Evolutionary conservation across 306 rosid species (phyloP).

Genomic region (Comarum palustre): DNA sequence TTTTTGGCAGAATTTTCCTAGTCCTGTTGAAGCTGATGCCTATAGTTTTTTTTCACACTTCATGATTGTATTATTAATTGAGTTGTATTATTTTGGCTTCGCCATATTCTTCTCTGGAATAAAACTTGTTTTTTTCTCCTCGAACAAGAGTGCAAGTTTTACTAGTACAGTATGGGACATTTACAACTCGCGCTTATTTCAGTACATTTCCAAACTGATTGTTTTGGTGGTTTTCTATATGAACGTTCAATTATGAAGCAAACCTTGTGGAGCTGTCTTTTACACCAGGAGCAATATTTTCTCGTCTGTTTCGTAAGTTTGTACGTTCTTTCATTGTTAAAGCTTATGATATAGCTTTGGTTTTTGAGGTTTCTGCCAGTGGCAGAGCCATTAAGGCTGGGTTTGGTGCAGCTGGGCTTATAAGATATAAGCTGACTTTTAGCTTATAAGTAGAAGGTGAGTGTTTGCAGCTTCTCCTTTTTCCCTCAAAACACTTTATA

Average conservation of each 20-base stretch:
- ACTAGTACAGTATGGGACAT: background rate
- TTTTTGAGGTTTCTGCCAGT: too few species aligned
- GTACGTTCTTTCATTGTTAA: background rate
- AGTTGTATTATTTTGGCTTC: background rate
- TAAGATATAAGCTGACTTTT: too few species aligned
- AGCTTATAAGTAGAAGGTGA: too few species aligned
- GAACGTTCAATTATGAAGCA: background rate
- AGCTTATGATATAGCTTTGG: too few species aligned
- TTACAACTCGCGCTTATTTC: background rate
- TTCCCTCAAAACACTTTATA: too few species aligned
- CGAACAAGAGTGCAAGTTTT: background rate
- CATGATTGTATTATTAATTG: conserved; percentile 23
- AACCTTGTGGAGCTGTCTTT: background rate
- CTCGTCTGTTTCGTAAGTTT: background rate
- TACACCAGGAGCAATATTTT: background rate
- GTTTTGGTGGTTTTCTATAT: background rate
- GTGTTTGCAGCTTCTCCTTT: too few species aligned
- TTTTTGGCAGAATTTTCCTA: conserved; percentile 3
- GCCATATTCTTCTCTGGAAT: conserved; percentile 13
- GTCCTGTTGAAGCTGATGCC: conserved; percentile 11
- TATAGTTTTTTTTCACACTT: background rate
- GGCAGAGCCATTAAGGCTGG: too few species aligned
- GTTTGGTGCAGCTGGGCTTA: too few species aligned
- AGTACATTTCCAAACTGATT: background rate
- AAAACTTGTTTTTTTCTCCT: background rate